Evolutionary conservation across 2,329 filamentous ascomycete genomes (phyloP), one percentile per base, ranked within the genome.

Genomic region (Aphanoascus verrucosus): DNA sequence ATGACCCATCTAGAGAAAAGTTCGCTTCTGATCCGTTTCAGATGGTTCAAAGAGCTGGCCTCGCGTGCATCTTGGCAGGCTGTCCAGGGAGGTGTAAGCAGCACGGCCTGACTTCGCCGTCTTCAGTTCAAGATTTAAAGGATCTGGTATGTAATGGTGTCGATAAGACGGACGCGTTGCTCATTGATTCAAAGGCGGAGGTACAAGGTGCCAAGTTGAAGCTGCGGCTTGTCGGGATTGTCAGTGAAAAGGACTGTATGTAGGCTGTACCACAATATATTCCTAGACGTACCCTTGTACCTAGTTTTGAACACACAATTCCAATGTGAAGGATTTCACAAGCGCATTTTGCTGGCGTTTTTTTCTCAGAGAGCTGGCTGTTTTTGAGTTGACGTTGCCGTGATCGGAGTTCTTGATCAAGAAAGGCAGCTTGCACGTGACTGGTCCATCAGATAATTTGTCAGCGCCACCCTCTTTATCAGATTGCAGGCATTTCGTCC

Each of bases 41-140:
- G 55, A 31, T 57, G 55, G 55, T 54, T 53, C 19, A 53, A 55
- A 7, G 49, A 52, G 41, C 28, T 57, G 14, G 31, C 37, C 11
- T 40, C 48, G 5, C 52, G 43, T 12, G 44, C 48, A 12, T 34
- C 48, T 4, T 57, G 53, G 52, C 43, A 57, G 43, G 49, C 49
- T 23, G 28, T 55, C 17, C 28, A 49, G 9, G 45, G 46, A 12
- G 55, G 41, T 2, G 12, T 53, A 6, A 49, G 38, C n/a, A 23
- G 43, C 9, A 49, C 55, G 23, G 42, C 48, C 35, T 56, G 47
- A 46, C 32, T 32, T 5, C 19, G 8, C 11, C 11, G 17, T 14
- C 12, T 23, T 3, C 9, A 2, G 1, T 19, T 44, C 14, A 23
- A n/a, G n/a, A 38, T 12, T 4, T n/a, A 32, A 31, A 44, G 23